A percentile compares a stretch with the other conserved stretches of the same genome.
Conservation (phyloP, 2,329 filamentous ascomycete species). For the Tricladium varicosporioides region DNA sequence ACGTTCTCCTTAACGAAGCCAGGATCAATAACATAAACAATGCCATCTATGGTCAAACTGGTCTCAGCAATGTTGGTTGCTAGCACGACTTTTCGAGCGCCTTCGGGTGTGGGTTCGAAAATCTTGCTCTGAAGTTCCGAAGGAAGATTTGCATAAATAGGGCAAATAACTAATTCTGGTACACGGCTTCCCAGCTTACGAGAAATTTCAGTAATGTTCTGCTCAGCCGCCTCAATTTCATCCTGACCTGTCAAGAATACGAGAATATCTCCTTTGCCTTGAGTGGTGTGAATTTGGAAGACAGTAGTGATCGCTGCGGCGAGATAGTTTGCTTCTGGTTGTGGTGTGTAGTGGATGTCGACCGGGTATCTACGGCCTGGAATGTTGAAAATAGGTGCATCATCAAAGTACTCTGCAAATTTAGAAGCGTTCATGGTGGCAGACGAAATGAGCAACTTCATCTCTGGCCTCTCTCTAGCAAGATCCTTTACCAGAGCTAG, state of each 20-base stretch:
- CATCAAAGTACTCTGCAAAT: slow-evolving; percentile 88
- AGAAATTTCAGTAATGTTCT: slow-evolving; percentile 80
- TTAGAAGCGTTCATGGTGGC: slow-evolving; percentile 94
- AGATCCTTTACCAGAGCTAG: slow-evolving; percentile 88
- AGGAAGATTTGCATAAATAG: slow-evolving; percentile 91
- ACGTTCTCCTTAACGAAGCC: slow-evolving; percentile 95
- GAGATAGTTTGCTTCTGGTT: slow-evolving; percentile 92
- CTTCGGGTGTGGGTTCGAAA: slow-evolving; percentile 86
- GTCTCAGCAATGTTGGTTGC: slow-evolving; percentile 98
- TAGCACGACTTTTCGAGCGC: slow-evolving; percentile 84
- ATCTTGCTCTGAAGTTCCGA: slow-evolving; percentile 90
- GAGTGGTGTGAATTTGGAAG: slow-evolving; percentile 90
- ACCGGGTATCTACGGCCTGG: slow-evolving; percentile 87
- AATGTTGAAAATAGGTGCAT: slow-evolving; percentile 91
- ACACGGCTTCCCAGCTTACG: slow-evolving; percentile 82
- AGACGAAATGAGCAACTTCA: slow-evolving; percentile 89
- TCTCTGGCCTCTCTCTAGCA: slow-evolving; percentile 74
- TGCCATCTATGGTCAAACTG: slow-evolving; percentile 90
- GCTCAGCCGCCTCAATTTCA: slow-evolving; percentile 87
- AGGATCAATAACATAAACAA: slow-evolving; percentile 92
- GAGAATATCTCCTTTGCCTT: slow-evolving; percentile 82
- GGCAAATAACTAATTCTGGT: slow-evolving; percentile 84
- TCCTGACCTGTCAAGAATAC: slow-evolving; percentile 96
- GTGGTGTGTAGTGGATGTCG: slow-evolving; percentile 85
- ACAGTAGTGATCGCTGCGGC: slow-evolving; percentile 88